Base-by-base conservation (phyloP, 1,284 basidiomycete genomes). In the Melampsora larici-populina region DNA sequence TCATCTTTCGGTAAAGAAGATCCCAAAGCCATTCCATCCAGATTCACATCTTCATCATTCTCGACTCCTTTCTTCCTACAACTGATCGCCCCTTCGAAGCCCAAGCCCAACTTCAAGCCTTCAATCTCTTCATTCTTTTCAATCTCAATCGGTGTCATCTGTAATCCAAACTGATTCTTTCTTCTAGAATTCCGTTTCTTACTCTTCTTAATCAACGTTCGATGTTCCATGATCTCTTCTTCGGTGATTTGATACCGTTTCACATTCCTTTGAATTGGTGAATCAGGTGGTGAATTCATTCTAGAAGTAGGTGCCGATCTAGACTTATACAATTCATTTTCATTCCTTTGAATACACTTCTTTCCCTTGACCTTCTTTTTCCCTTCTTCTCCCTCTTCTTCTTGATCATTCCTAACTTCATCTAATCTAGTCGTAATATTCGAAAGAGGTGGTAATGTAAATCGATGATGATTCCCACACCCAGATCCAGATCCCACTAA, bases 91-190 rank as follows among this genome's bases (percentile, higher is more conserved):
- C n/a, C n/a, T n/a, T n/a, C n/a, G n/a, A n/a, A n/a, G n/a, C n/a
- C n/a, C n/a, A n/a, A n/a, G n/a, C n/a, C n/a, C n/a, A n/a, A n/a
- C n/a, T n/a, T n/a, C n/a, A n/a, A n/a, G 6, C 11, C 11, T 43
- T 9, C 40, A 6, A 43, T 13, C 40, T 43, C 40, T 7, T 43
- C 40, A 43, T 11, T 43, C 1, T 13, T 43, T 13, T 43, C 8
- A 3, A 4, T 2, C 8, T 70, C 75, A 70, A 78, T 78, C 17
- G 75, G 75, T 63, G 75, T 78, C 75, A 78, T 78, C 43, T 78
- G 75, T 5, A 78, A 51, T 8, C 68, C 68, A 26, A 78, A 70
- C 21, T 62, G 67, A 26, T 70, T 70, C 29, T 70, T 78, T n/a
- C 75, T 31, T 29, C 75, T 48, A 7, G 43, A 46, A 18, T 13